These are phyloP conservation scores for Aspergillus nanangensis DNA, from an alignment of 495 filamentous ascomycete genomes.

Conservation along the genomic window DNA sequence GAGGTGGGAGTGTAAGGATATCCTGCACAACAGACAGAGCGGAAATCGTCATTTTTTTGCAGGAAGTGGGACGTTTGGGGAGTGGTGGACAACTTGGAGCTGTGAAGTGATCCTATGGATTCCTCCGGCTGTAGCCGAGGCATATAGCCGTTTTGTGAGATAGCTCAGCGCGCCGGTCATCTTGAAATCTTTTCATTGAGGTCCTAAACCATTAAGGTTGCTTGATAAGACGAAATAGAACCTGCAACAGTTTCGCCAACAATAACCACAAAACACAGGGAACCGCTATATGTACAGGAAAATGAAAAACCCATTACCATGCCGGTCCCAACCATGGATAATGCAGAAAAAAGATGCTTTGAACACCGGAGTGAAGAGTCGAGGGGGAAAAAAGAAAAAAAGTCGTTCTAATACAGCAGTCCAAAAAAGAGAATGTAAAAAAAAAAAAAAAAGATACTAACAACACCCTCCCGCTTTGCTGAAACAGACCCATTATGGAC, in stretches of 20 bases:
- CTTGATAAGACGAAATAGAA: background rate
- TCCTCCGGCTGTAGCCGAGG: no score
- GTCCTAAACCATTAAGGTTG: background rate
- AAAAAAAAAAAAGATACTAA: constrained; percentile 12
- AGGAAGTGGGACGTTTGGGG: no score
- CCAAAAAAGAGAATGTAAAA: constrained; percentile 13
- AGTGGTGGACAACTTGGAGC: no score
- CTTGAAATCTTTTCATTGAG: background rate
- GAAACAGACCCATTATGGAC: constrained; percentile 26
- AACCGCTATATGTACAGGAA: constrained; percentile 47
- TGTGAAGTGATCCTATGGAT: no score
- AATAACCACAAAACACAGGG: constrained; percentile 28
- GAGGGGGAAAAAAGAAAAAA: constrained; percentile 22
- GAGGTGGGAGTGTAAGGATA: no score
- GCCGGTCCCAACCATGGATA: constrained; percentile 42
- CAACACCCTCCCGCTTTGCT: constrained; percentile 27
- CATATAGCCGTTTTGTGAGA: background rate
- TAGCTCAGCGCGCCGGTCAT: no score
- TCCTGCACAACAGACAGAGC: no score
- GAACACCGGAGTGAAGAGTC: constrained; percentile 48
- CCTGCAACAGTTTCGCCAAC: background rate
- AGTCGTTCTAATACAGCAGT: constrained; percentile 44
- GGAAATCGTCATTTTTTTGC: no score
- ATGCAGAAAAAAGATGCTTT: constrained; percentile 44
- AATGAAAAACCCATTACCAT: constrained; percentile 44